phyloP scores from a whole-genome alignment of 23 red algal species.

The Agarophyton chilense region DNA sequence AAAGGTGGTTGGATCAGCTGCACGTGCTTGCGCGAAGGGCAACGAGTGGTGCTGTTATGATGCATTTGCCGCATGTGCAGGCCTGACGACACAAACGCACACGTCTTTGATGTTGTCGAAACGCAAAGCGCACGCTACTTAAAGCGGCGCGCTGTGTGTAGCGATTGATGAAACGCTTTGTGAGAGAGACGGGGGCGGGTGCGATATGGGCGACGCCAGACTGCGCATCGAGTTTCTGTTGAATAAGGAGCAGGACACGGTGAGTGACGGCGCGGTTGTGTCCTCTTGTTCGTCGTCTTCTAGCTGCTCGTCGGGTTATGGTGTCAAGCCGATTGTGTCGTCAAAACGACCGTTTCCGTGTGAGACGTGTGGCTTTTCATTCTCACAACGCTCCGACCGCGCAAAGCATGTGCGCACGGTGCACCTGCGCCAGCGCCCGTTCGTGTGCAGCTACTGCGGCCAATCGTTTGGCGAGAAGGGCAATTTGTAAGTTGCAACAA shows the following conservation, averaged over 20 bases:
- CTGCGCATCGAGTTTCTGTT: conserved; percentile 17
- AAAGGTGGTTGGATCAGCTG: too few species aligned
- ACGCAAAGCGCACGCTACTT: too few species aligned
- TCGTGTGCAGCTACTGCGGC: conserved; percentile 36
- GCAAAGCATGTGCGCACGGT: conserved; percentile 76
- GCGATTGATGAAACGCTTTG: too few species aligned
- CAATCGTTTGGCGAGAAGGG: conserved; percentile 68
- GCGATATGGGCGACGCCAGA: not conserved
- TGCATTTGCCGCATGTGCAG: too few species aligned
- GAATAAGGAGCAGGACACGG: not conserved
- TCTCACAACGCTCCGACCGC: conserved; percentile 56
- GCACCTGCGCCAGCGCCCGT: conserved; percentile 67
- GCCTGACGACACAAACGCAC: too few species aligned
- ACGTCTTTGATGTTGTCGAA: too few species aligned
- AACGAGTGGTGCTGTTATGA: too few species aligned
- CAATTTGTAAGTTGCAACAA: conserved; percentile 69
- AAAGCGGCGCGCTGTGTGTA: too few species aligned
- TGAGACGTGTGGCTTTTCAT: conserved; percentile 59
- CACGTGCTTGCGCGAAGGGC: too few species aligned
- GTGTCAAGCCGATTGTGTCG: not conserved
- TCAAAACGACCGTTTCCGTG: conserved; percentile 46
- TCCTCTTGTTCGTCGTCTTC: too few species aligned
- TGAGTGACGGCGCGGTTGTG: not conserved
- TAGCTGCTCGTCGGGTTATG: too few species aligned
- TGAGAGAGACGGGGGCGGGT: too few species aligned